These are phyloP conservation scores for Rhodotorula babjevae DNA, from an alignment of 768 basidiomycete genomes.

Conservation along the genomic window DNA sequence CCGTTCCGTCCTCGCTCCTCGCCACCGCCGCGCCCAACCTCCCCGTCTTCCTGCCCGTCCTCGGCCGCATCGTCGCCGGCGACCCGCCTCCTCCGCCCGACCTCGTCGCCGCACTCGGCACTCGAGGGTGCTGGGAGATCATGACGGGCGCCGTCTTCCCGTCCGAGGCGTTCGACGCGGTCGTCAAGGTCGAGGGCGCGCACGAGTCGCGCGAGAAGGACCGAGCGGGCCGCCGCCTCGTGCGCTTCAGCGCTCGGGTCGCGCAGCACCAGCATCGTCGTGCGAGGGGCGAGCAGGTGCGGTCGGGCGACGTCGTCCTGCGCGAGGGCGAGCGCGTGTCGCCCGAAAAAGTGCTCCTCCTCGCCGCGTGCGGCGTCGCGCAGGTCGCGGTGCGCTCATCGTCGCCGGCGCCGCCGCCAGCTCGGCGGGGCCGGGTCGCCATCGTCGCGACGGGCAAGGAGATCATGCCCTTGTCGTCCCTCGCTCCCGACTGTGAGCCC, in stretches of 20 bases:
- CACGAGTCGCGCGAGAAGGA: background rate
- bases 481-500: background rate
- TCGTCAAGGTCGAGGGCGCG: constrained; percentile 12
- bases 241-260: background rate
- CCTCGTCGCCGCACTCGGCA: background rate
- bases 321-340: background rate
- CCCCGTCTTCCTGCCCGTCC: background rate
- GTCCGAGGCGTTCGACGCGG: background rate
- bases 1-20: background rate
- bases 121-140: constrained; percentile 8
- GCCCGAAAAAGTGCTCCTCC: constrained; percentile 9
- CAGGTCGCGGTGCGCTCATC: background rate
- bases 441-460: constrained; percentile 12
- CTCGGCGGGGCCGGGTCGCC: background rate
- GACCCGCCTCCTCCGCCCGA: background rate
- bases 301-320: background rate
- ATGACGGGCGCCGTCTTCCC: constrained; percentile 19
- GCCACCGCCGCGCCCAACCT: background rate
- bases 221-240: background rate
- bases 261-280: background rate
- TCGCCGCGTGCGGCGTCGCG: background rate
- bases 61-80: constrained; percentile 10
- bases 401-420: background rate
- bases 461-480: background rate
- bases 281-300: constrained; percentile 4